These are phyloP conservation scores for Luffa aegyptiaca DNA, from an alignment of 306 rosid genomes.

Conservation along the genomic window DNA sequence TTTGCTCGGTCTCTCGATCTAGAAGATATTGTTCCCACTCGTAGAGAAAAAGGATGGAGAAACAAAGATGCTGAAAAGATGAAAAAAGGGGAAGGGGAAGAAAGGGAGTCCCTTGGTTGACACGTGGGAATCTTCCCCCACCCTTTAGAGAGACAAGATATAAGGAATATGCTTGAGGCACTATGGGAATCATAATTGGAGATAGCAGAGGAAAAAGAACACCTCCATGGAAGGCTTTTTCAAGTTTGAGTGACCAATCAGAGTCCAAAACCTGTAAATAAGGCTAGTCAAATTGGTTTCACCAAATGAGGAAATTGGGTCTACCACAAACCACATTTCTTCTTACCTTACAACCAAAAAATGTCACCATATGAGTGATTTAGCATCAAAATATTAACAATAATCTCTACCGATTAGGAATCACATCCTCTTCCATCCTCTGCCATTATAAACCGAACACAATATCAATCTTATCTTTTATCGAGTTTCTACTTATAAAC, in stretches of 20 bases:
- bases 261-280: conserved; percentile 15
- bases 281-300: conserved; percentile 20
- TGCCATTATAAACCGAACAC: not conserved
- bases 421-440: not conserved
- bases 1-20: too few relatives aligned
- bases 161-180: conserved; percentile 7
- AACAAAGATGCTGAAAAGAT: not conserved
- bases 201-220: not conserved
- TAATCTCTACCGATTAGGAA: not conserved
- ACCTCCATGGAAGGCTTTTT: not conserved
- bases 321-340: conserved; percentile 2
- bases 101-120: not conserved
- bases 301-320: conserved; percentile 29
- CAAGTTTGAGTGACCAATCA: conserved; percentile 19
- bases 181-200: not conserved
- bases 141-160: not conserved
- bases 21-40: not conserved
- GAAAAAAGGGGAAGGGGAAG: not conserved
- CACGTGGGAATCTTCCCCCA: conserved; percentile 4
- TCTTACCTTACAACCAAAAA: not conserved
- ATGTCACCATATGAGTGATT: not conserved
- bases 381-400: too few relatives aligned
- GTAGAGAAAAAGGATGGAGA: not conserved
- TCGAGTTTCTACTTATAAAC: not conserved
- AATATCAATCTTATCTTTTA: not conserved